Percentiles rank a stretch among this genome's conserved stretches.
These are phyloP conservation scores for Lachnellula cervina DNA, from an alignment of 2,329 filamentous ascomycete species.

Conservation along the genomic window DNA sequence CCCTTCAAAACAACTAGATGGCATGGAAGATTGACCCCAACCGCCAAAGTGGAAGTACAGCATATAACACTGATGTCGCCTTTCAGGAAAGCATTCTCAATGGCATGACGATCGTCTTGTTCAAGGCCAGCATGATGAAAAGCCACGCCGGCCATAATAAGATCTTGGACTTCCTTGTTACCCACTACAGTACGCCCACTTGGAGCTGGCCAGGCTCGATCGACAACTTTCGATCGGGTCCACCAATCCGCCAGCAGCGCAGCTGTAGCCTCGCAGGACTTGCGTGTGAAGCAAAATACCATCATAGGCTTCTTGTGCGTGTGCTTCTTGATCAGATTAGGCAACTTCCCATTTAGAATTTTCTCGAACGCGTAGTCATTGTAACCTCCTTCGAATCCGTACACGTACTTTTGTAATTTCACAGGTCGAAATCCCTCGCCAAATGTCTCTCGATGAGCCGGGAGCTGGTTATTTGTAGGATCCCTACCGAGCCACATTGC, in stretches of 20 bases:
- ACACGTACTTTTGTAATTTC: constrained; percentile 69
- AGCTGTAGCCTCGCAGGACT: constrained; percentile 64
- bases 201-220: constrained; percentile 61
- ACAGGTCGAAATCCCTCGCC: constrained; percentile 79
- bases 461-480: constrained; percentile 51
- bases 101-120: constrained; percentile 53
- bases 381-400: constrained; percentile 56
- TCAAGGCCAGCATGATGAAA: constrained; percentile 80
- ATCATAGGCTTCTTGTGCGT: constrained; percentile 70
- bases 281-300: constrained; percentile 76
- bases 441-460: constrained; percentile 65
- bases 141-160: constrained; percentile 56
- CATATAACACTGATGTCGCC: constrained; percentile 77
- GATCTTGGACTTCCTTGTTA: constrained; percentile 54
- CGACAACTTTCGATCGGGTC: constrained; percentile 43
- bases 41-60: constrained; percentile 79
- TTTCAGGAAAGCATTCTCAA: constrained; percentile 65
- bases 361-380: constrained; percentile 80
- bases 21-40: constrained; percentile 79
- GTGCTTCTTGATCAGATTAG: constrained; percentile 61
- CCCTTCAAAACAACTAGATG: constrained; percentile 81
- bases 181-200: constrained; percentile 44
- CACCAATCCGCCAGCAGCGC: constrained; percentile 63
- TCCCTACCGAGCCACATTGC: constrained; percentile 73
- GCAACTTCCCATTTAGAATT: constrained; percentile 59